A percentile compares a stretch with the other conserved stretches of the same genome.
Evolutionary conservation across 148 eudicot genomes (phyloP).

Genomic region (Rhododendron ferrugineum): DNA sequence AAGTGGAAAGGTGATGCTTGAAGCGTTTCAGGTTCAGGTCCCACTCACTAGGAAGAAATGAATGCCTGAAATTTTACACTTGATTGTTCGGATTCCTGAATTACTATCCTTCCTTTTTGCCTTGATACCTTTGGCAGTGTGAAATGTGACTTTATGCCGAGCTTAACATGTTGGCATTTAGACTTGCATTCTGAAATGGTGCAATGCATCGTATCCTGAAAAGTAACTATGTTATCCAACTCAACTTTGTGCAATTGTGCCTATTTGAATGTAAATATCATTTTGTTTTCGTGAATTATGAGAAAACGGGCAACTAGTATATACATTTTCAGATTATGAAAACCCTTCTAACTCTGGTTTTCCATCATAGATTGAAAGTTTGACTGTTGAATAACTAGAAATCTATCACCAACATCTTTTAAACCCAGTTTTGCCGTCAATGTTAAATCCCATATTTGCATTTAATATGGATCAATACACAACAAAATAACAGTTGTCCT

Average conservation of each 20-base stretch:
- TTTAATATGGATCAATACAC: background rate
- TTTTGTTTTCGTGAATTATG: background rate
- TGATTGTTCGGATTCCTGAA: background rate
- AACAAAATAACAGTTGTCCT: background rate
- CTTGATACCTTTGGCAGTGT: background rate
- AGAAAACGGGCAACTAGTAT: background rate
- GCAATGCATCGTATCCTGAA: background rate
- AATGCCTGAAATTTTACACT: background rate
- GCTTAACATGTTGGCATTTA: background rate
- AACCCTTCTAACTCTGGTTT: background rate
- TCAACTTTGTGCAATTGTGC: background rate
- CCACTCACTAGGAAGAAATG: background rate
- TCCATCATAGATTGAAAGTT: background rate
- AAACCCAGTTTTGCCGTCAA: background rate
- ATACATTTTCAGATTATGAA: background rate
- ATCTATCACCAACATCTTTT: background rate
- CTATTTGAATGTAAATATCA: background rate
- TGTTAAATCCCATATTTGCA: background rate
- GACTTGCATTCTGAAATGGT: background rate
- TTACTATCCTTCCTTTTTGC: background rate
- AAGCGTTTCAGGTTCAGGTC: background rate
- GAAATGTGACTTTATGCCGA: background rate
- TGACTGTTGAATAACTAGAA: background rate
- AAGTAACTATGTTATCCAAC: background rate
- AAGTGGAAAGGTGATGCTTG: background rate